Conservation (phyloP, 1,284 basidiomycete species). For the Inonotus obliquus region DNA sequence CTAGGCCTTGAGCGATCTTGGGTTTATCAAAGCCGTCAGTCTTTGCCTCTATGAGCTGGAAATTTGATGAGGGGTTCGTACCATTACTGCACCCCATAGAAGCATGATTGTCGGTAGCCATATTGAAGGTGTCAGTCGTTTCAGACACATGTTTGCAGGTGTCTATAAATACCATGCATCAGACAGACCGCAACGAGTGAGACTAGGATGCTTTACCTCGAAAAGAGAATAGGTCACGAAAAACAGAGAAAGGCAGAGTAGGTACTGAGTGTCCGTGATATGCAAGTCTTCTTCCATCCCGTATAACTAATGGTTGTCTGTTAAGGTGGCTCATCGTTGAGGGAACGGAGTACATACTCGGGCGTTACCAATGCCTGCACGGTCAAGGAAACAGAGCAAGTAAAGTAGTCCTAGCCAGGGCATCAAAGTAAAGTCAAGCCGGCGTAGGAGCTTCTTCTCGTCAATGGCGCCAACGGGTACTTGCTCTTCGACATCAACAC, state of each 20-base stretch:
- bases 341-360: constrained; percentile 37
- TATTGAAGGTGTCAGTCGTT: constrained; percentile 59
- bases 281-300: constrained; percentile 47
- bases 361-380: constrained; percentile 80
- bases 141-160: constrained; percentile 66
- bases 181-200: not conserved
- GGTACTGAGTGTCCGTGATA: constrained; percentile 59
- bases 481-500: not conserved
- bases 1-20: constrained; percentile 65
- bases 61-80: constrained; percentile 23
- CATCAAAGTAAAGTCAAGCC: constrained; percentile 60
- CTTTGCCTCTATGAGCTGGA: not conserved
- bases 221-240: constrained; percentile 63
- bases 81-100: constrained; percentile 71
- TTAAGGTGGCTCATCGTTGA: not conserved
- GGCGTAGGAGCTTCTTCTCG: constrained; percentile 58
- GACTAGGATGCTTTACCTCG: constrained; percentile 38
- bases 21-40: not conserved
- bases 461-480: constrained; percentile 33
- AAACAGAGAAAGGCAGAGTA: constrained; percentile 58
- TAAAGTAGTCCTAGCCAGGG: constrained; percentile 72
- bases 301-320: constrained; percentile 41
- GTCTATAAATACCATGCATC: constrained; percentile 33
- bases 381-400: constrained; percentile 69
- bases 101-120: constrained; percentile 61